Base-by-base conservation (phyloP, 148 eudicot genomes). In the Rhododendron molle region DNA sequence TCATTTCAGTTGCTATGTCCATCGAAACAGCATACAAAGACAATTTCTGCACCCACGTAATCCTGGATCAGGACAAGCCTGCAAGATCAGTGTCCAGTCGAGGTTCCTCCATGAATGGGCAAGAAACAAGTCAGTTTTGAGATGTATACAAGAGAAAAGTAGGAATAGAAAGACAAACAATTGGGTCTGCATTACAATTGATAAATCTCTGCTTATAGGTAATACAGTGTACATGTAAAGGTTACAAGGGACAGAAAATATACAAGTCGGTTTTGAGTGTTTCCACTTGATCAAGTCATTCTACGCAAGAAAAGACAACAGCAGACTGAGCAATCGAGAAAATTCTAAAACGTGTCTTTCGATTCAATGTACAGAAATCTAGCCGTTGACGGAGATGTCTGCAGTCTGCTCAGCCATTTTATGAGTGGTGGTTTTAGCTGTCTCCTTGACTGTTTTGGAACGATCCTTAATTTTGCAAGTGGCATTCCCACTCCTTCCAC, bases 341-440 rank as follows among this genome's bases (percentile, higher is more conserved):
- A 76, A 80, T 56, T 86, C 79, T 60, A 34, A 84, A 82, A 82
- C 58, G 20, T 73, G 38, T 38, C 83, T 65, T 50, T 83, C 60
- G 13, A 74, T 79, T 79, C 65, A 73, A 85, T 72, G 54, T 54
- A 74, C 7, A 38, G 78, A 60, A 69, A 76, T 56, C 85, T 71
- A 83, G 86, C 82, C 81, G 38, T 88, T 88, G 87, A 92, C 95
- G 72, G 93, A 76, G n/a, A 91, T 90, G 60, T 91, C 92, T 7
- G 95, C 84, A 86, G 47, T 76, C 86, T 88, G 89, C 78, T 90
- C 92, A 32, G 90, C 85, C 38, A 86, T 87, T 56, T 90, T 91
- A 84, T 82, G 90, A 78, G 91, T 65, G 47, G 89, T 81, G 26
- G 90, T 30, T 88, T 89, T 90, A 11, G 87, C 21, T 6, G 90